phyloP scores from a whole-genome alignment of 495 filamentous ascomycete genomes.

The Sabuloglossum arenarium region DNA sequence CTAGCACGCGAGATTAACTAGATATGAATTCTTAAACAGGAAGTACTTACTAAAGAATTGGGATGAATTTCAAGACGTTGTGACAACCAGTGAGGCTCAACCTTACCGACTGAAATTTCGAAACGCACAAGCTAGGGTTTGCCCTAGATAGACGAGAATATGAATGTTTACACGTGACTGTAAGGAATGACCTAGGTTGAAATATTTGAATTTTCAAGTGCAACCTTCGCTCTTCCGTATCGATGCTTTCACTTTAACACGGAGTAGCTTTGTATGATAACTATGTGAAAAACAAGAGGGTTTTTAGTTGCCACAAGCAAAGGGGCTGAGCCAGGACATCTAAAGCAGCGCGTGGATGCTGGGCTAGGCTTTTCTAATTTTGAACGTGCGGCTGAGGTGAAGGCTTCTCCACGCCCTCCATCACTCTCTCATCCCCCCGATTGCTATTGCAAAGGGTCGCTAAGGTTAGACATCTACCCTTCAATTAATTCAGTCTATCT shows the following conservation, averaged over 20 bases:
- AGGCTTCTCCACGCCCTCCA: background rate
- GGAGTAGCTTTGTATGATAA: too few relatives aligned
- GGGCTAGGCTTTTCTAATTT: background rate
- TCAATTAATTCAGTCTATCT: background rate
- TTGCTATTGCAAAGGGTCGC: background rate
- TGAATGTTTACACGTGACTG: background rate
- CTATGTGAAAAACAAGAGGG: too few relatives aligned
- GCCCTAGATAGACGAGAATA: background rate
- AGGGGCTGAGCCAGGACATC: too few relatives aligned
- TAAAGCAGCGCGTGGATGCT: too few relatives aligned
- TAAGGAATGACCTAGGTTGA: background rate
- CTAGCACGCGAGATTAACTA: too few relatives aligned
- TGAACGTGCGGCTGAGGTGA: constrained; percentile 1
- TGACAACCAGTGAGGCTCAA: constrained; percentile 5
- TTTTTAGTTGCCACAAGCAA: too few relatives aligned
- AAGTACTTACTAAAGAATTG: background rate
- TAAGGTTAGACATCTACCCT: background rate
- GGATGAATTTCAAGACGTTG: background rate
- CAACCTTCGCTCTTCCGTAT: too few relatives aligned
- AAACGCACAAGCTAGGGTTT: constrained; percentile 1
- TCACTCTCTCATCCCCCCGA: background rate
- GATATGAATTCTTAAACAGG: background rate
- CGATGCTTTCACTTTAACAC: too few relatives aligned
- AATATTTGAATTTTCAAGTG: too few relatives aligned
- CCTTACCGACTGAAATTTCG: background rate